Percentiles rank a stretch among this genome's conserved stretches.
phyloP scores from a whole-genome alignment of 2,329 filamentous ascomycete species.

The Amylocarpus encephaloides region DNA sequence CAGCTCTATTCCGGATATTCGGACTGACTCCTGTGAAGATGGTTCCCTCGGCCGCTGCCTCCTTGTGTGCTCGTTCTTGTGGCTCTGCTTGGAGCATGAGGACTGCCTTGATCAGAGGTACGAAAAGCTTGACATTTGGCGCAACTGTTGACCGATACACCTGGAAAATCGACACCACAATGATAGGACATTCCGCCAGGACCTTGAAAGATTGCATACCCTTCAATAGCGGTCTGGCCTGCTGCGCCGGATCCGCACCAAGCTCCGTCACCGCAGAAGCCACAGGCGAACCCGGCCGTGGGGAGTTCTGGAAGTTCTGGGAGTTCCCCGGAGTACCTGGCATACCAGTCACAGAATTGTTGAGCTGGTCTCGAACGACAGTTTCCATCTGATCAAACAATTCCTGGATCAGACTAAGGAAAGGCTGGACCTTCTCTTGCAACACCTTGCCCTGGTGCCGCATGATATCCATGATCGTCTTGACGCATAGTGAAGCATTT shows the following conservation, averaged over 20 bases:
- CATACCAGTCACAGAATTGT: slow-evolving; percentile 60
- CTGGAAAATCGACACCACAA: slow-evolving; percentile 97
- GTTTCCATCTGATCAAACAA: slow-evolving; percentile 93
- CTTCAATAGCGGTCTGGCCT: slow-evolving; percentile 73
- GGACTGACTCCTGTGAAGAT: slow-evolving; percentile 91
- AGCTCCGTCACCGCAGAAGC: slow-evolving; percentile 70
- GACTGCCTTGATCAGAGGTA: slow-evolving; percentile 88
- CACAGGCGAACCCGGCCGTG: slow-evolving; percentile 82
- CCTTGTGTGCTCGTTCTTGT: slow-evolving; percentile 83
- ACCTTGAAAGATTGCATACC: slow-evolving; percentile 99
- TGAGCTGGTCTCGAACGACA: slow-evolving; percentile 91
- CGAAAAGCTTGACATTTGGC: slow-evolving; percentile 83
- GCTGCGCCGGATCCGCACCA: slow-evolving; percentile 72
- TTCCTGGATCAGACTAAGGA: slow-evolving; percentile 86
- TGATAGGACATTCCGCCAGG: slow-evolving; percentile 94
- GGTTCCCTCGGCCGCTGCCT: slow-evolving; percentile 70
- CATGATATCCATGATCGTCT: slow-evolving; percentile 95
- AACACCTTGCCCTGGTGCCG: slow-evolving; percentile 84
- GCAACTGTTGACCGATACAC: slow-evolving; percentile 75
- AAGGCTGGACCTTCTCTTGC: slow-evolving; percentile 75
- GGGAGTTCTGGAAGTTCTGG: slow-evolving; percentile 69
- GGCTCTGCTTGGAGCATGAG: slow-evolving; percentile 84
- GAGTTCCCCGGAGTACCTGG: slow-evolving; percentile 63
- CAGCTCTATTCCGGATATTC: slow-evolving; percentile 85
- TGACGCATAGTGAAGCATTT: slow-evolving; percentile 96